Evolutionary conservation across 2,329 filamentous ascomycete genomes (phyloP).

Genomic region (Nemania abortiva): DNA sequence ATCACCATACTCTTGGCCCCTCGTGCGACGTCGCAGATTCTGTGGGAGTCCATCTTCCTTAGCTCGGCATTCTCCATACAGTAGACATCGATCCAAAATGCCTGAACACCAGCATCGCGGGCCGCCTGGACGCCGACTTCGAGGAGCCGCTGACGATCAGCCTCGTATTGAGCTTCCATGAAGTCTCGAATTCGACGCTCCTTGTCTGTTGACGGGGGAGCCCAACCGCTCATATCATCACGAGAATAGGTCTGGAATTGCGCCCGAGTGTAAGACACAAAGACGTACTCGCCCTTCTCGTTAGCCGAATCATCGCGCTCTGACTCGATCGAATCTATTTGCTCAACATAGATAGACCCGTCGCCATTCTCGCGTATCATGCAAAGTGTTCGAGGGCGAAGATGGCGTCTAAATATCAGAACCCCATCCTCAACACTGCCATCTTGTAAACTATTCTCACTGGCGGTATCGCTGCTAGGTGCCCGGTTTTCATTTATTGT

Average conservation of each 20-base stretch:
- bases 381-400: constrained; percentile 24
- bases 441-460: neutral
- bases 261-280: constrained; percentile 25
- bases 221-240: constrained; percentile 12
- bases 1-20: constrained; percentile 22
- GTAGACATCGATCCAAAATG: constrained; percentile 24
- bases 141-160: constrained; percentile 10
- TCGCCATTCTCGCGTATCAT: constrained; percentile 11
- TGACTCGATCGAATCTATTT: constrained; percentile 12
- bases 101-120: constrained; percentile 17
- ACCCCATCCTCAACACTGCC: constrained; percentile 8
- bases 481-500: neutral
- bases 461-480: neutral
- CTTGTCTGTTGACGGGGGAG: neutral
- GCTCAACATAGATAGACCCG: constrained; percentile 7
- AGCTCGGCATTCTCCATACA: constrained; percentile 15
- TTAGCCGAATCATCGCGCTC: constrained; percentile 3
- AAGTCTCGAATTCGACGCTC: neutral
- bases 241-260: constrained; percentile 19
- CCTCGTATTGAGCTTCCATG: constrained; percentile 10
- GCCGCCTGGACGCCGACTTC: constrained; percentile 22
- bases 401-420: constrained; percentile 12
- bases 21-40: constrained; percentile 18
- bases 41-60: constrained; percentile 23
- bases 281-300: constrained; percentile 24